Percentiles rank a stretch among this genome's conserved stretches.
phyloP scores from a whole-genome alignment of 768 basidiomycete genomes.

The Austroboletus eburneus region DNA sequence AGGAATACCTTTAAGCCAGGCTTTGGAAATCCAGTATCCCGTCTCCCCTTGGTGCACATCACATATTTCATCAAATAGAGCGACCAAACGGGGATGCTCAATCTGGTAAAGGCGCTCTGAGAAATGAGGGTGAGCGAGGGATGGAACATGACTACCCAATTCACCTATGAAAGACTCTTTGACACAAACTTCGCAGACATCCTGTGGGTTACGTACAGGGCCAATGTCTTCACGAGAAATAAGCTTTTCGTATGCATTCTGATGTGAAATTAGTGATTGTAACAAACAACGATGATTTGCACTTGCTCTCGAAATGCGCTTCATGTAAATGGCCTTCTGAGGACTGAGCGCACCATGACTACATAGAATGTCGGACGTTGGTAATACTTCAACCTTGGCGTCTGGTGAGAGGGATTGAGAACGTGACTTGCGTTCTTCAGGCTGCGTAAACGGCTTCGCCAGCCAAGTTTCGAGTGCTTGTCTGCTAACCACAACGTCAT shows the following conservation, averaged over 20 bases:
- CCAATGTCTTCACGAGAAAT: slow-evolving; percentile 41
- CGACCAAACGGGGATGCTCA: slow-evolving; percentile 61
- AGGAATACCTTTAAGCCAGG: slow-evolving; percentile 67
- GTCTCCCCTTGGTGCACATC: slow-evolving; percentile 38
- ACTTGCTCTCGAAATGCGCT: slow-evolving; percentile 56
- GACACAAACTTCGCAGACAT: slow-evolving; percentile 64
- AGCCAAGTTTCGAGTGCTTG: slow-evolving; percentile 62
- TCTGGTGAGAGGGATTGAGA: slow-evolving; percentile 15
- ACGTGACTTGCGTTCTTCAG: slow-evolving; percentile 17
- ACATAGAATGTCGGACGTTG: slow-evolving; percentile 53
- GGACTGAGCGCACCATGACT: slow-evolving; percentile 62
- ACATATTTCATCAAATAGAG: slow-evolving; percentile 52
- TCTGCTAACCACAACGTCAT: slow-evolving; percentile 56
- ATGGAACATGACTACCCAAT: slow-evolving; percentile 1
- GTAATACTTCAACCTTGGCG: slow-evolving; percentile 19
- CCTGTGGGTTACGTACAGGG: slow-evolving; percentile 43
- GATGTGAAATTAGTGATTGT: neutral
- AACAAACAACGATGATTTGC: neutral
- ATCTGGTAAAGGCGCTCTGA: slow-evolving; percentile 67
- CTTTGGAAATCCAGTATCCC: slow-evolving; percentile 73
- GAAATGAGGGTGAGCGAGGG: slow-evolving; percentile 1
- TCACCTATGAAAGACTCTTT: slow-evolving; percentile 53
- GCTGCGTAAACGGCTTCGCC: slow-evolving; percentile 31
- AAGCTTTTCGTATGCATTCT: slow-evolving; percentile 27
- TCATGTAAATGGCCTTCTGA: slow-evolving; percentile 55